A percentile compares a stretch with the other conserved stretches of the same genome.
Conservation (phyloP, 139 green algal species). For the Desmodesmus armatus region DNA sequence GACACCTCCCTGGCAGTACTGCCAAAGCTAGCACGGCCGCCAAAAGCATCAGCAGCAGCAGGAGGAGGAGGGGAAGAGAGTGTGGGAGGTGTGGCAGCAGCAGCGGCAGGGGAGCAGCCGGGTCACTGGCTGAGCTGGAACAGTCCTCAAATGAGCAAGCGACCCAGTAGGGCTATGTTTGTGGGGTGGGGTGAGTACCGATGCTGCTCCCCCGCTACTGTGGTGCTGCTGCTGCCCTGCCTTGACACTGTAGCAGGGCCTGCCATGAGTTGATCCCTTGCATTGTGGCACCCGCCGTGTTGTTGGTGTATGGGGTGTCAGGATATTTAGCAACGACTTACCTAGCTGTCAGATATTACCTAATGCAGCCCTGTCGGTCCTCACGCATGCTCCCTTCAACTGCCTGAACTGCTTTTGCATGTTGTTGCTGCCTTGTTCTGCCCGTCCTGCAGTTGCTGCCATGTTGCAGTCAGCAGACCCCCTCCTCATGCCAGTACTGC, state of each 20-base stretch:
- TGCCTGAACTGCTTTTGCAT: not conserved
- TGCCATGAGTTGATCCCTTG: not conserved
- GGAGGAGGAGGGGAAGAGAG: not conserved
- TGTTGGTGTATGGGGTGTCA: not conserved
- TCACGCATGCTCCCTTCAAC: slow-evolving; percentile 13
- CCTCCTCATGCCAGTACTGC: slow-evolving; percentile 51
- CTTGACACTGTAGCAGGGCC: not conserved
- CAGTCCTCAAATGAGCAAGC: slow-evolving; percentile 51
- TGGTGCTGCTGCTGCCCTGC: no score
- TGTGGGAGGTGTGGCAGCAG: not conserved
- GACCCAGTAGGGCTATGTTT: slow-evolving; percentile 67
- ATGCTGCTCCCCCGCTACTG: no score
- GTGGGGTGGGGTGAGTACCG: slow-evolving; percentile 51
- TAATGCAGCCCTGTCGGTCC: not conserved
- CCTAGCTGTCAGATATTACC: not conserved
- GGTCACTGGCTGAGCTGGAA: slow-evolving; percentile 53
- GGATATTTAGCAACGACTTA: no score
- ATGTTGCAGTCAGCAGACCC: slow-evolving; percentile 58
- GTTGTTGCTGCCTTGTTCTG: no score
- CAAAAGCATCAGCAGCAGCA: slow-evolving; percentile 6
- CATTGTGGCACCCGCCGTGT: not conserved
- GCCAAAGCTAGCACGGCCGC: slow-evolving; percentile 49
- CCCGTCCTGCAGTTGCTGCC: slow-evolving; percentile 36
- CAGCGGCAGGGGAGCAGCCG: slow-evolving; percentile 5
- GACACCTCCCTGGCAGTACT: slow-evolving; percentile 70